Evolutionary conservation across 257 asterid species (phyloP).

Genomic region (Penstemon davidsonii): DNA sequence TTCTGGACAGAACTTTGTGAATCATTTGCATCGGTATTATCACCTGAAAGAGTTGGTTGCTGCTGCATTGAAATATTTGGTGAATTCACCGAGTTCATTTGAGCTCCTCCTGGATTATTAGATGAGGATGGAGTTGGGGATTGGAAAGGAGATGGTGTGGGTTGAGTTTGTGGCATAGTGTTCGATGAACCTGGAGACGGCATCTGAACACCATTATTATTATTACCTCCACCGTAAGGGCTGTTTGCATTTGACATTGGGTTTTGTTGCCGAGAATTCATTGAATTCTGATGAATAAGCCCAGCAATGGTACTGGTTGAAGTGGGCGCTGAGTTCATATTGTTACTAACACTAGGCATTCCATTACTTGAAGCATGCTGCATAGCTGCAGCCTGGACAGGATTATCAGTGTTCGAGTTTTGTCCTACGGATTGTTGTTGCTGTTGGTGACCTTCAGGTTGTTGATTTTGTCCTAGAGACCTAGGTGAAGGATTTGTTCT

Average conservation of each 20-base stretch:
- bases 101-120: slow-evolving; percentile 59
- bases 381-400: slow-evolving; percentile 44
- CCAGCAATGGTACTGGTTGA: slow-evolving; percentile 45
- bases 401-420: slow-evolving; percentile 52
- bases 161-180: slow-evolving; percentile 54
- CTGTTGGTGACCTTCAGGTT: slow-evolving; percentile 55
- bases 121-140: slow-evolving; percentile 72
- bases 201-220: slow-evolving; percentile 43
- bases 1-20: slow-evolving; percentile 92
- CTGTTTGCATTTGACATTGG: slow-evolving; percentile 41
- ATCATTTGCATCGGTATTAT: slow-evolving; percentile 59
- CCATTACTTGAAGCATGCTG: slow-evolving; percentile 60
- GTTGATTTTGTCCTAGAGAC: slow-evolving; percentile 64
- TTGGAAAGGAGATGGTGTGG: slow-evolving; percentile 61
- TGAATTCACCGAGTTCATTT: slow-evolving; percentile 48
- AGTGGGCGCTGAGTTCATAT: slow-evolving; percentile 45
- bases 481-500: slow-evolving; percentile 55
- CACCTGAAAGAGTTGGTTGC: slow-evolving; percentile 57
- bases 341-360: slow-evolving; percentile 42
- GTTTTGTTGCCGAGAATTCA: slow-evolving; percentile 68
- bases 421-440: slow-evolving; percentile 58
- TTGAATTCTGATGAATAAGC: slow-evolving; percentile 75
- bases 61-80: slow-evolving; percentile 58
- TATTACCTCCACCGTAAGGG: slow-evolving; percentile 48
- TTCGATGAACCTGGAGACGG: slow-evolving; percentile 70